Percentiles rank a stretch among this genome's conserved stretches.
Conservation (phyloP, 148 eudicot genomes). For the Diospyros kaki region DNA sequence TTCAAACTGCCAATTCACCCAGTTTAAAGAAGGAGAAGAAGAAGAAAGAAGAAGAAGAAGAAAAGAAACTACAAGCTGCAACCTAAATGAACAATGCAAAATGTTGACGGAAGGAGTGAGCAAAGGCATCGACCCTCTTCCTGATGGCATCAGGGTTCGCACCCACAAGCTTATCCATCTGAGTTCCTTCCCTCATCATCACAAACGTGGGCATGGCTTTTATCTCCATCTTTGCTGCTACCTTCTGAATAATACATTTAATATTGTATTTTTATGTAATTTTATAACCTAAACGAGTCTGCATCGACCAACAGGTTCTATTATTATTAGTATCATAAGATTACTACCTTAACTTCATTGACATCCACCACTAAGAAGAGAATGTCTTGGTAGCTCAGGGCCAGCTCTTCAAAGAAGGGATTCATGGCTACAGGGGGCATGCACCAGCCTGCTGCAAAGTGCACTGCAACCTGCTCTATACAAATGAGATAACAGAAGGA, state of each 20-base stretch:
- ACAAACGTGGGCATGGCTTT: constrained; percentile 42
- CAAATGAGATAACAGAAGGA: neutral
- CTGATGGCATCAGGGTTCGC: constrained; percentile 21
- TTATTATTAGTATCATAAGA: neutral
- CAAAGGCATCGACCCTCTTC: constrained; percentile 21
- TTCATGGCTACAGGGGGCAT: constrained; percentile 32
- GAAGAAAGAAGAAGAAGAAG: too few relatives aligned
- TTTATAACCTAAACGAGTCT: too few relatives aligned
- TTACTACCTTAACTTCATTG: constrained; percentile 29
- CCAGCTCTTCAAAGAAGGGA: constrained; percentile 23
- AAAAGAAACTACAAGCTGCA: too few relatives aligned
- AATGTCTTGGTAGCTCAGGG: constrained; percentile 16
- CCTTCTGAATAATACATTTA: constrained; percentile 2
- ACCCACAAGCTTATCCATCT: constrained; percentile 32
- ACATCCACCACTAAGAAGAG: constrained; percentile 31
- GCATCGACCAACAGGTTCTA: neutral
- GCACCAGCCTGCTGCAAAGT: constrained; percentile 33
- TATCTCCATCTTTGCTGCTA: constrained; percentile 28
- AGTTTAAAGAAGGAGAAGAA: too few relatives aligned
- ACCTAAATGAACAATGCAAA: too few relatives aligned
- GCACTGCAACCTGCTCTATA: constrained; percentile 20
- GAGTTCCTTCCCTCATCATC: constrained; percentile 28
- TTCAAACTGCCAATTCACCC: too few relatives aligned
- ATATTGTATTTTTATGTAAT: too few relatives aligned
- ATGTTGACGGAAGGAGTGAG: constrained; percentile 2